Evolutionary conservation across 371 early-diverging fungal genomes (phyloP), one percentile per base, ranked within the genome.

Genomic region (Apophysomyces elegans): DNA sequence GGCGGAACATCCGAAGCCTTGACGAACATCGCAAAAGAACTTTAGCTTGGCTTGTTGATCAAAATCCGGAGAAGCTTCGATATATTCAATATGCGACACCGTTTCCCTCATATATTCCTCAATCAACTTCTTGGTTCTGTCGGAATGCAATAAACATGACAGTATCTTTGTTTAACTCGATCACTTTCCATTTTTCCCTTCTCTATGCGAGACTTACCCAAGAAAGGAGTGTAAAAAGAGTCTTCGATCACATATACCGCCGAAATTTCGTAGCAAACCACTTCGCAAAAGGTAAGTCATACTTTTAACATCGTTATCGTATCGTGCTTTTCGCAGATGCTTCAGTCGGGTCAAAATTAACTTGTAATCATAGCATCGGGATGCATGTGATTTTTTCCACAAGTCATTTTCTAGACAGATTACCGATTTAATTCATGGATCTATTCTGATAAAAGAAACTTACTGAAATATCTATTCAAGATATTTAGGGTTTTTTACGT

Each of bases 81-180:
- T 84, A 61, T 80, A 77, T 46, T 88, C 86, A 37, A 92, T 79
- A 37, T 85, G 86, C 1, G 74, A 59, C 37, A 84, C 84, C 0
- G 90, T 86, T 64, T 89, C 90, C 8, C 81, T 75, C 76, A 86
- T 86, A 68, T 92, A 92, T 6, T 89, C 86, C 65, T 90, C 87
- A 61, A 92, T 90, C 56, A 90, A 65, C 18, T 77, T 67, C 65
- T 92, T 92, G 14, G 92, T 92, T 5, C 88, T 86, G 56, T 59
- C 2, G 32, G 32, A 26, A 26, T 26, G 1, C 32, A 26, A 26
- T 26, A 26, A 26, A 26, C 32, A 26, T 26, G 32, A 13, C 26
- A 36, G 12, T 37, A 6, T 57, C 0, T 43, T 12, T 18, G 36
- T 11, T 13, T 37, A 14, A 11, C 35, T 18, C 21, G 7, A 41